Percentiles rank a stretch among this genome's conserved stretches.
These are phyloP conservation scores for Steccherinum ochraceum DNA, from an alignment of 768 basidiomycete genomes.

Conservation along the genomic window DNA sequence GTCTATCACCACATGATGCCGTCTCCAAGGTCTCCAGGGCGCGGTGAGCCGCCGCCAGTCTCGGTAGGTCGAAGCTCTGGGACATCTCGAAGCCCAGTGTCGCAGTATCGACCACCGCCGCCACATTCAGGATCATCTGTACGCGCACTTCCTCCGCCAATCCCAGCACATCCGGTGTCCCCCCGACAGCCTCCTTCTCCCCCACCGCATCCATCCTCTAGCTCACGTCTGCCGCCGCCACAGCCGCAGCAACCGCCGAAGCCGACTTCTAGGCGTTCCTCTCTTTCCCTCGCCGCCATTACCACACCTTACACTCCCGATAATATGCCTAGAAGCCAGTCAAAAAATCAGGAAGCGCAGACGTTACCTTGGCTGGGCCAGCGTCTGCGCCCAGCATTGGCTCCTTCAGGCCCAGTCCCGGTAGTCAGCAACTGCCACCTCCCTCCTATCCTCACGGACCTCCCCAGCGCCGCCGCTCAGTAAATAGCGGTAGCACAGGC, in stretches of 20 bases:
- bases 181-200: neutral
- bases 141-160: neutral
- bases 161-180: neutral
- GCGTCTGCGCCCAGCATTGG: conserved; percentile 56
- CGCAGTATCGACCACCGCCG: neutral
- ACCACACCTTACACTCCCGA: conserved; percentile 31
- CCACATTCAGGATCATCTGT: neutral
- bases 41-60: conserved; percentile 13
- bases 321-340: conserved; percentile 27
- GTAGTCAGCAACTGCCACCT: neutral
- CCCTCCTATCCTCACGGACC: neutral
- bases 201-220: neutral
- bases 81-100: neutral
- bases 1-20: conserved; percentile 8
- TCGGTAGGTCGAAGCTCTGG: neutral
- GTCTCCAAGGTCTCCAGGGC: conserved; percentile 12
- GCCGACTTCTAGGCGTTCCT: conserved; percentile 28
- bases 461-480: neutral
- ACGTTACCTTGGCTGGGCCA: conserved; percentile 64
- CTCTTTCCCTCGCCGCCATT: conserved; percentile 35
- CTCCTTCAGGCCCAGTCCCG: conserved; percentile 17
- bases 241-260: conserved; percentile 9
- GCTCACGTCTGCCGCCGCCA: neutral
- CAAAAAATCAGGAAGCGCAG: conserved; percentile 82
- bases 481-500: neutral